Evolutionary conservation across 192 early-diverging fungal species (phyloP).

Genomic region (Backusella luteola): DNA sequence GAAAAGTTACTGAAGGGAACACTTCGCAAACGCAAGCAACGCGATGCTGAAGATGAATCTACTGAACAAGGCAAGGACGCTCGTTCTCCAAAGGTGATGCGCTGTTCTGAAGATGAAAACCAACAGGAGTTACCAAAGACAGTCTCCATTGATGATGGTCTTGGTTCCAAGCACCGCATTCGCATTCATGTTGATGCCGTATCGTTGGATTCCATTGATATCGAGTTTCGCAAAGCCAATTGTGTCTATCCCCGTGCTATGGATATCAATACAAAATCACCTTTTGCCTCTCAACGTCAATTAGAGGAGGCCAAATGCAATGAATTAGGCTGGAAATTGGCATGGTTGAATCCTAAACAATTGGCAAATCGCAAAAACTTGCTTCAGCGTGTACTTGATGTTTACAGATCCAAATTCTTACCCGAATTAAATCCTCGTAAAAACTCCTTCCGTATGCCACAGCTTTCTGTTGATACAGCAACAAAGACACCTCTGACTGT

Average conservation of each 20-base stretch:
- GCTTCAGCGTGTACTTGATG: conserved; percentile 33
- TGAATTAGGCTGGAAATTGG: conserved; percentile 66
- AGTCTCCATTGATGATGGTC: conserved; percentile 27
- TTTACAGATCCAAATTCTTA: conserved; percentile 32
- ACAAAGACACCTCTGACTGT: conserved; percentile 16
- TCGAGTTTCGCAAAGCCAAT: conserved; percentile 50
- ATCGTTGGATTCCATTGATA: conserved; percentile 33
- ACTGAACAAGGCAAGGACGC: neutral
- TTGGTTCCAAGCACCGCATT: conserved; percentile 36
- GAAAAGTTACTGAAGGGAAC: conserved; percentile 67
- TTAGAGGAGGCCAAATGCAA: conserved; percentile 51
- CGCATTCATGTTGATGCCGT: conserved; percentile 51
- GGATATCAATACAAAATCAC: conserved; percentile 14
- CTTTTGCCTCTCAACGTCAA: conserved; percentile 28
- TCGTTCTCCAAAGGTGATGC: neutral
- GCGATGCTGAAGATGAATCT: conserved; percentile 23
- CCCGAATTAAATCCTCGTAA: conserved; percentile 20
- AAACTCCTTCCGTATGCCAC: conserved; percentile 15
- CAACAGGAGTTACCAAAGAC: conserved; percentile 18
- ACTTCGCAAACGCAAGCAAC: conserved; percentile 43
- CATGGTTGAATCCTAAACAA: conserved; percentile 24
- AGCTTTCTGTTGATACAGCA: neutral
- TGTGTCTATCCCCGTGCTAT: conserved; percentile 54
- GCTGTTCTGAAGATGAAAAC: neutral
- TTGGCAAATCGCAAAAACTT: conserved; percentile 32